These are phyloP conservation scores for Entomortierella beljakovae DNA, from an alignment of 192 early-diverging fungal genomes.

Conservation along the genomic window DNA sequence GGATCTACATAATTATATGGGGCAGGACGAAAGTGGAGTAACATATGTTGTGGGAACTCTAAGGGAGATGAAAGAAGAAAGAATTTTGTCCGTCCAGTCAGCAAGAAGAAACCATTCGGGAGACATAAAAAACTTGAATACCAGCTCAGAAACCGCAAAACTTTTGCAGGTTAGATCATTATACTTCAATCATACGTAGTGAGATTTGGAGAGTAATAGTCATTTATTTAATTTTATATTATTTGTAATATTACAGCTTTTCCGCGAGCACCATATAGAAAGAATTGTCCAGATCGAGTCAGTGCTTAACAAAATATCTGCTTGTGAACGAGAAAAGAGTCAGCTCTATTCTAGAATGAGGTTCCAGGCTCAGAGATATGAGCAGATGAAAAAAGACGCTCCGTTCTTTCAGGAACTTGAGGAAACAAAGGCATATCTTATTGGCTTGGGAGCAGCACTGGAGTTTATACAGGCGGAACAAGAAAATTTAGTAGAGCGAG, in stretches of 20 bases:
- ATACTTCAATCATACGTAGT: no score
- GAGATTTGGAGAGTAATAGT: no score
- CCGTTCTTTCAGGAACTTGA: slow-evolving; percentile 30
- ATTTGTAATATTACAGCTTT: background rate
- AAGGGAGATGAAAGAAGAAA: background rate
- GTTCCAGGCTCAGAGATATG: slow-evolving; percentile 14
- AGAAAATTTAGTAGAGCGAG: slow-evolving; percentile 39
- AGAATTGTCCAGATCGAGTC: slow-evolving; percentile 32
- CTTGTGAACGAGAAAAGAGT: slow-evolving; percentile 19
- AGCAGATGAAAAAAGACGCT: slow-evolving; percentile 11
- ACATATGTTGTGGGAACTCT: slow-evolving; percentile 2
- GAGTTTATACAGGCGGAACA: slow-evolving; percentile 52
- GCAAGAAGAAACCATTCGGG: background rate
- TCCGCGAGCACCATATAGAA: slow-evolving; percentile 29
- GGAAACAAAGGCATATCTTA: slow-evolving; percentile 32
- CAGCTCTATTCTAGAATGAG: slow-evolving; percentile 30
- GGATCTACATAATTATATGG: background rate
- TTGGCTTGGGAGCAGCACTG: slow-evolving; percentile 18
- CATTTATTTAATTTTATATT: background rate
- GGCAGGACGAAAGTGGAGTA: background rate
- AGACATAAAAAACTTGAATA: background rate
- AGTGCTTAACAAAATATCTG: slow-evolving; percentile 9
- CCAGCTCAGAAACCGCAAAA: slow-evolving; percentile 1
- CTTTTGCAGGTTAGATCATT: slow-evolving; percentile 3
- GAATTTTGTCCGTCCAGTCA: background rate